phyloP scores from a whole-genome alignment of 805 yeast species.

The Metschnikowia kofuensis region DNA sequence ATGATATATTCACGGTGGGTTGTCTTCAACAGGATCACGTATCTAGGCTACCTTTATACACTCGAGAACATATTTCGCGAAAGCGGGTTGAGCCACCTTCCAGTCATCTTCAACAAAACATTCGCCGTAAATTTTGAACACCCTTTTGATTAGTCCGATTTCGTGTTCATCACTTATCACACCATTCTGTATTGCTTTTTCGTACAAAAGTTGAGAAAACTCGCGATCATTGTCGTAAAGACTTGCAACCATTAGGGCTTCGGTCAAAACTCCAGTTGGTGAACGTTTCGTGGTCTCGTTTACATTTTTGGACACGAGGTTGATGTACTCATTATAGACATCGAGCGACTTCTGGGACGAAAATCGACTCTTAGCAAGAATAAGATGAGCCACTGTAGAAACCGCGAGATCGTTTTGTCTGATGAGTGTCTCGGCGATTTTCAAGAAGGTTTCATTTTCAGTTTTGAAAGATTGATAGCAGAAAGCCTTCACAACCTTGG shows the following conservation, averaged over 20 bases:
- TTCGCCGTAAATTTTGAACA: slow-evolving; percentile 52
- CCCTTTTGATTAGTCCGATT: slow-evolving; percentile 36
- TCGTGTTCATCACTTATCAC: slow-evolving; percentile 40
- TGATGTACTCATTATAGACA: slow-evolving; percentile 46
- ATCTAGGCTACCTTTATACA: slow-evolving; percentile 6
- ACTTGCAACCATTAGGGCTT: slow-evolving; percentile 43
- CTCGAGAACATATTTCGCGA: slow-evolving; percentile 29
- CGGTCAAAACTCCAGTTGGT: slow-evolving; percentile 43
- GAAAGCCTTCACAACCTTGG: slow-evolving; percentile 38
- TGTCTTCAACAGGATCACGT: neutral
- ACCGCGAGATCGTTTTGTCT: slow-evolving; percentile 28
- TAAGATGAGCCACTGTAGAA: slow-evolving; percentile 36
- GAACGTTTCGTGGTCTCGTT: slow-evolving; percentile 34
- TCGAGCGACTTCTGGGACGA: slow-evolving; percentile 39
- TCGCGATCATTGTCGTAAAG: slow-evolving; percentile 49
- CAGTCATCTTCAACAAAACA: slow-evolving; percentile 37
- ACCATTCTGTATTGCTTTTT: slow-evolving; percentile 41
- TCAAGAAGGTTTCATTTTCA: slow-evolving; percentile 23
- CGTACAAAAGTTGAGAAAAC: slow-evolving; percentile 50
- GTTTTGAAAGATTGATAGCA: slow-evolving; percentile 39
- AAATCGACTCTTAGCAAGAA: slow-evolving; percentile 40
- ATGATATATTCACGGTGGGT: too few species aligned
- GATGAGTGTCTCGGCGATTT: slow-evolving; percentile 37
- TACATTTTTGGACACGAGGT: slow-evolving; percentile 28
- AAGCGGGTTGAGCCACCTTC: slow-evolving; percentile 26